These are phyloP conservation scores for Botrytis paeoniae DNA, from an alignment of 2,329 filamentous ascomycete genomes.

Conservation along the genomic window DNA sequence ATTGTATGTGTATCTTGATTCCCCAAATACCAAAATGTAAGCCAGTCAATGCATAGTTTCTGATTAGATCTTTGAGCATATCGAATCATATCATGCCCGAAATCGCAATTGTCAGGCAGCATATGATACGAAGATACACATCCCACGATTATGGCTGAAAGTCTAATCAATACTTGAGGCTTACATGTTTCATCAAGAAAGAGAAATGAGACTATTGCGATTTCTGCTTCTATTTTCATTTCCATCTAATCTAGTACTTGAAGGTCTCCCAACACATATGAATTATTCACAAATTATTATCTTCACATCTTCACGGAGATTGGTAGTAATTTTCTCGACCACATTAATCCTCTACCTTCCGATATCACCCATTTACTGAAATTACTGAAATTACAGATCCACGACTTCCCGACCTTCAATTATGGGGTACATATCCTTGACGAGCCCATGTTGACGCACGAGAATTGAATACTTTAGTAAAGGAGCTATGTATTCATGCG, in stretches of 20 bases:
- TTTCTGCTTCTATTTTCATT: background rate
- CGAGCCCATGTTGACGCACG: background rate
- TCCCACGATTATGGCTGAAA: background rate
- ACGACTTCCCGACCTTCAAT: background rate
- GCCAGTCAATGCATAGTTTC: background rate
- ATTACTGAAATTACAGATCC: background rate
- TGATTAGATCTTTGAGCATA: background rate
- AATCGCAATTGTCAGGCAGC: background rate
- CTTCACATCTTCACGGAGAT: slow-evolving; percentile 1
- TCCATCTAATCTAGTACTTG: background rate
- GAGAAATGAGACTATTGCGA: background rate
- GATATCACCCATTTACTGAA: background rate
- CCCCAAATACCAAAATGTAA: background rate
- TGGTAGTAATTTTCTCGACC: background rate
- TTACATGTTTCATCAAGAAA: background rate
- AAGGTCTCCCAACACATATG: background rate
- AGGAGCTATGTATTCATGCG: background rate
- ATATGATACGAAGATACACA: background rate
- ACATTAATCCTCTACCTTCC: background rate
- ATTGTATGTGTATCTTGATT: background rate
- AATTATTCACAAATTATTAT: background rate
- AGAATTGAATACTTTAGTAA: background rate
- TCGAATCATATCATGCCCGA: background rate
- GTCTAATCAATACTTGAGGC: background rate
- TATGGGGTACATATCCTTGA: slow-evolving; percentile 9